These are phyloP conservation scores for Andrographis paniculata DNA, from an alignment of 305 asterid species.

Conservation along the genomic window DNA sequence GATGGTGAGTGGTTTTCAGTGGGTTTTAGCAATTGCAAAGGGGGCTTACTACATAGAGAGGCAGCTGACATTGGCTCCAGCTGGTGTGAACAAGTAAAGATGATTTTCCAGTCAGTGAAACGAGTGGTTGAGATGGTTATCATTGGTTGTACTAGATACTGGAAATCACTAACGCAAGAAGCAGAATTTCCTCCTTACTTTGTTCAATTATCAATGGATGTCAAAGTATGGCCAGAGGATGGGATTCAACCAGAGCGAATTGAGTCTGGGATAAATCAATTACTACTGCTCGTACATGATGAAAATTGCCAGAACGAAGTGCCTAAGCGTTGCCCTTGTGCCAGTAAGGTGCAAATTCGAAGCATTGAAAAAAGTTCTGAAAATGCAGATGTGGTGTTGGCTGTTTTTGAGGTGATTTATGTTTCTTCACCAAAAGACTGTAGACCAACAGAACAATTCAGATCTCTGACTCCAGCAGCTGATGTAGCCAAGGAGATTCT, in stretches of 20 bases:
- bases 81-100: constrained; percentile 49
- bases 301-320: constrained; percentile 57
- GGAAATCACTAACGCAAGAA: constrained; percentile 98
- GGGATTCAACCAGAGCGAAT: constrained; percentile 98
- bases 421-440: constrained; percentile 70
- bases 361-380: constrained; percentile 89
- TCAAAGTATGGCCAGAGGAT: constrained; percentile 83
- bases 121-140: constrained; percentile 41
- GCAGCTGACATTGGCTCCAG: constrained; percentile 41
- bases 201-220: constrained; percentile 91
- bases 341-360: constrained; percentile 88
- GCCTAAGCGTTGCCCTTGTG: constrained; percentile 52
- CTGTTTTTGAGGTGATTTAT: constrained; percentile 90
- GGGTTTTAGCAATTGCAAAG: constrained; percentile 42
- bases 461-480: constrained; percentile 95
- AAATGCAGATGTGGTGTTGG: constrained; percentile 56
- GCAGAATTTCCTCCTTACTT: constrained; percentile 99
- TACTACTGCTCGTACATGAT: constrained; percentile 71
- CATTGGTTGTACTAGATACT: constrained; percentile 68
- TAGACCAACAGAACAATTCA: constrained; percentile 50
- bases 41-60: constrained; percentile 32
- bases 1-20: constrained; percentile 90
- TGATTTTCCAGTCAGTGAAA: constrained; percentile 33
- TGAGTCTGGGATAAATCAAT: constrained; percentile 80
- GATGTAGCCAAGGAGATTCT: constrained; percentile 89